phyloP scores from a whole-genome alignment of 2,329 filamentous ascomycete species.

The Metarhizium guizhouense region DNA sequence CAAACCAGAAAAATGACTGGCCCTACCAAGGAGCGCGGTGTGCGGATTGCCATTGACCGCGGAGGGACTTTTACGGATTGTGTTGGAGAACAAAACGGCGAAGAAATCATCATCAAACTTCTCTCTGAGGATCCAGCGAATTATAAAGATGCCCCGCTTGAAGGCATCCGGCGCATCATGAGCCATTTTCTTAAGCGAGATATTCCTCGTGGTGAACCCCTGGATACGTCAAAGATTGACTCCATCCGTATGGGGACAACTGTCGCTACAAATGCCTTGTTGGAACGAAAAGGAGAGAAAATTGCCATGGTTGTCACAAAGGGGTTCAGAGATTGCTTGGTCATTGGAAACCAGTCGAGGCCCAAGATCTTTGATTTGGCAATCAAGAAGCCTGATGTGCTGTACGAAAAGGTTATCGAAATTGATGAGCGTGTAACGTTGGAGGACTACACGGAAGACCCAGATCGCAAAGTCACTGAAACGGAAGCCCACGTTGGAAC shows the following conservation, averaged over 20 bases:
- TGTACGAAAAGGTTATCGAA: slow-evolving; percentile 63
- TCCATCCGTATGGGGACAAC: slow-evolving; percentile 77
- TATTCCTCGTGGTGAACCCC: slow-evolving; percentile 22
- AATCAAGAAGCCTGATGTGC: slow-evolving; percentile 56
- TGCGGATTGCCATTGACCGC: slow-evolving; percentile 25
- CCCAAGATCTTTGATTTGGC: slow-evolving; percentile 67
- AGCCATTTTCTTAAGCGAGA: slow-evolving; percentile 22
- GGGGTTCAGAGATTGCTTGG: slow-evolving; percentile 63
- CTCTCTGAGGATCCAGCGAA: slow-evolving; percentile 64
- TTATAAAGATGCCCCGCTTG: slow-evolving; percentile 64
- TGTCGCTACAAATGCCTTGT: slow-evolving; percentile 67
- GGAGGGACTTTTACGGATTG: slow-evolving; percentile 58
- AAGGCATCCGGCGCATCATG: slow-evolving; percentile 52
- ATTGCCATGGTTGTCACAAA: slow-evolving; percentile 63
- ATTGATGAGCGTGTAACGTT: slow-evolving; percentile 68
- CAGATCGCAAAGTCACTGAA: slow-evolving; percentile 32
- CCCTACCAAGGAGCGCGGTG: slow-evolving; percentile 73
- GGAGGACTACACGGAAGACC: slow-evolving; percentile 66
- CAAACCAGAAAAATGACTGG: slow-evolving; percentile 32
- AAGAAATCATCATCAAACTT: slow-evolving; percentile 63
- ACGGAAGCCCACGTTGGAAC: slow-evolving; percentile 42
- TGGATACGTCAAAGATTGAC: slow-evolving; percentile 35
- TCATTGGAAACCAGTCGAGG: slow-evolving; percentile 65
- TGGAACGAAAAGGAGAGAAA: slow-evolving; percentile 64
- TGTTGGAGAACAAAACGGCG: slow-evolving; percentile 54